These are phyloP conservation scores for Fusarium falciforme DNA, from an alignment of 2,329 filamentous ascomycete species.

Conservation along the genomic window DNA sequence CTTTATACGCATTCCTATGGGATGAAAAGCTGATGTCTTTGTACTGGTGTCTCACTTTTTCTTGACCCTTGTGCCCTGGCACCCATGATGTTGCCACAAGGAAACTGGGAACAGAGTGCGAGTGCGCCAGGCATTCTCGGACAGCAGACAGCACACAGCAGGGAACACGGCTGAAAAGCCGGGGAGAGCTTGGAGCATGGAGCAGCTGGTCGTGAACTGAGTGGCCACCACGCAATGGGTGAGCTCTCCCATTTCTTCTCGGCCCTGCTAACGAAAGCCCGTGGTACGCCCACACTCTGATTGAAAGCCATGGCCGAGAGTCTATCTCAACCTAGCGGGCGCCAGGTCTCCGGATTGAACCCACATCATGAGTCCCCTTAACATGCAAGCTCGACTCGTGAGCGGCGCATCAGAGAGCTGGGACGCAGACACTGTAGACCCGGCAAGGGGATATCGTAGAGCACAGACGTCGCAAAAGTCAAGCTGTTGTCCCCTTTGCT, in stretches of 20 bases:
- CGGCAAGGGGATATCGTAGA: background rate
- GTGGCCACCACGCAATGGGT: background rate
- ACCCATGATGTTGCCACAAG: slow-evolving; percentile 9
- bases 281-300: slow-evolving; percentile 13
- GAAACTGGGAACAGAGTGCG: slow-evolving; percentile 22
- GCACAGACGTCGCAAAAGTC: slow-evolving; percentile 1
- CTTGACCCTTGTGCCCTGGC: background rate
- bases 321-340: slow-evolving; percentile 25
- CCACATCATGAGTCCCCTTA: background rate
- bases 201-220: slow-evolving; percentile 5
- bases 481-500: background rate
- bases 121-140: slow-evolving; percentile 17
- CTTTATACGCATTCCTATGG: background rate
- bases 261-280: slow-evolving; percentile 13
- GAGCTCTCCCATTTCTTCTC: background rate
- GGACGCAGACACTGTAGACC: background rate
- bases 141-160: background rate
- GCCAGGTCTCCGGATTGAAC: background rate
- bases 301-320: slow-evolving; percentile 25
- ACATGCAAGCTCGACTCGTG: background rate
- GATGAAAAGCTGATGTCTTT: background rate
- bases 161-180: slow-evolving; percentile 31
- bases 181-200: slow-evolving; percentile 25
- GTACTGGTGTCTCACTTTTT: background rate
- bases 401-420: background rate